phyloP scores from a whole-genome alignment of 2,329 filamentous ascomycete species.

The Pseudogymnoascus sp. region DNA sequence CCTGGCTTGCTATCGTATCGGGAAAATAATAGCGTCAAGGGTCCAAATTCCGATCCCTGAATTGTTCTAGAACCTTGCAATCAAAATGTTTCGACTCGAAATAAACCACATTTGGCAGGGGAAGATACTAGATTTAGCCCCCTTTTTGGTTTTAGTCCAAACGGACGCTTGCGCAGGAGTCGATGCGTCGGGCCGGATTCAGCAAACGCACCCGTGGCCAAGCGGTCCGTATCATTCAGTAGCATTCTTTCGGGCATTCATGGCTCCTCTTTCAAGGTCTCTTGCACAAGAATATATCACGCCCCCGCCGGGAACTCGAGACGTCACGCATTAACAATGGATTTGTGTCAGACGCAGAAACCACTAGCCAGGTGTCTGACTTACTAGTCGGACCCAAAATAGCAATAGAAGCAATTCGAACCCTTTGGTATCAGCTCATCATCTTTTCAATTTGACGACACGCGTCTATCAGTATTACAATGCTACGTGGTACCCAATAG shows the following conservation, averaged over 20 bases:
- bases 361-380: not conserved
- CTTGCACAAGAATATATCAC: not conserved
- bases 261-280: not conserved
- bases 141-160: not conserved
- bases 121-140: not conserved
- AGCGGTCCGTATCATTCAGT: not conserved
- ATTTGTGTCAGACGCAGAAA: not conserved
- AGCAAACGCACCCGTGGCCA: not conserved
- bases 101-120: conserved; percentile 4
- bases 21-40: not conserved
- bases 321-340: not conserved
- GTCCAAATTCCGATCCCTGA: not conserved
- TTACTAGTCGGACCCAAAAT: not conserved
- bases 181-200: not conserved
- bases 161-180: conserved; percentile 7
- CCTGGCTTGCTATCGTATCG: not conserved
- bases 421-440: conserved; percentile 2
- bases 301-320: not conserved
- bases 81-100: not conserved
- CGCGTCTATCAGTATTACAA: conserved; percentile 5
- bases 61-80: conserved; percentile 3
- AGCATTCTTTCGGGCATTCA: conserved; percentile 1
- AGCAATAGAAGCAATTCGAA: not conserved
- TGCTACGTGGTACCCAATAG: conserved; percentile 3
- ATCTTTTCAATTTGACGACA: conserved; percentile 6